Conservation (phyloP, 176 grass and related monocot species). For the Alopecurus myosuroides region DNA sequence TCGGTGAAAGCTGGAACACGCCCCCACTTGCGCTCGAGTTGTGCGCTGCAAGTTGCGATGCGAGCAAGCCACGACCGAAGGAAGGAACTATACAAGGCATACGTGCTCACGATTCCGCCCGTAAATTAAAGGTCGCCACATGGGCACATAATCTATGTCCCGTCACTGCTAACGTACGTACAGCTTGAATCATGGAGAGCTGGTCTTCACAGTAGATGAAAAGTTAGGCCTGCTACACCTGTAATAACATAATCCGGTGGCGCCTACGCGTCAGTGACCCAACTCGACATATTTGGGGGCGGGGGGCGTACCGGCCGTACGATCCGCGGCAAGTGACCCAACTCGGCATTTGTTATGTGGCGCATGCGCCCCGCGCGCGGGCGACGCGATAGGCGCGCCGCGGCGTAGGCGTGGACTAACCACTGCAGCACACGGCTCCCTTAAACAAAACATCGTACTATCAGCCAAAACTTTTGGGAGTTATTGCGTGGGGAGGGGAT, state of each 20-base stretch:
- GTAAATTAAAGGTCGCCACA: background rate
- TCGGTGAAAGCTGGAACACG: background rate
- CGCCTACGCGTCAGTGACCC: no score
- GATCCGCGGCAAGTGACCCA: background rate
- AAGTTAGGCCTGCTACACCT: no score
- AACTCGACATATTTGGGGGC: no score
- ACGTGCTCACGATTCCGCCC: background rate
- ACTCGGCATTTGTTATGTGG: background rate
- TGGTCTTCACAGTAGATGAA: no score
- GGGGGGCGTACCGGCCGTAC: no score
- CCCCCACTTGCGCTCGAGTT: background rate
- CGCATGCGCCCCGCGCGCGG: background rate
- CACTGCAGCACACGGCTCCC: background rate
- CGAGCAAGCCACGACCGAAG: background rate
- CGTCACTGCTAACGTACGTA: background rate
- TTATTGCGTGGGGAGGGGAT: background rate
- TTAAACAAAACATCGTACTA: background rate
- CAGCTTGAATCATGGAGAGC: no score
- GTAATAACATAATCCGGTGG: no score
- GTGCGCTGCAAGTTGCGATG: background rate
- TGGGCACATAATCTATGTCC: slow-evolving; percentile 11
- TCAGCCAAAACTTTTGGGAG: slow-evolving; percentile 5
- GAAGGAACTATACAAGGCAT: background rate
- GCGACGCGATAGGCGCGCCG: background rate
- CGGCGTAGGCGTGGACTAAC: background rate